These are phyloP conservation scores for Barnettozyma wickerhamii DNA, from an alignment of 805 yeast genomes.

Conservation along the genomic window DNA sequence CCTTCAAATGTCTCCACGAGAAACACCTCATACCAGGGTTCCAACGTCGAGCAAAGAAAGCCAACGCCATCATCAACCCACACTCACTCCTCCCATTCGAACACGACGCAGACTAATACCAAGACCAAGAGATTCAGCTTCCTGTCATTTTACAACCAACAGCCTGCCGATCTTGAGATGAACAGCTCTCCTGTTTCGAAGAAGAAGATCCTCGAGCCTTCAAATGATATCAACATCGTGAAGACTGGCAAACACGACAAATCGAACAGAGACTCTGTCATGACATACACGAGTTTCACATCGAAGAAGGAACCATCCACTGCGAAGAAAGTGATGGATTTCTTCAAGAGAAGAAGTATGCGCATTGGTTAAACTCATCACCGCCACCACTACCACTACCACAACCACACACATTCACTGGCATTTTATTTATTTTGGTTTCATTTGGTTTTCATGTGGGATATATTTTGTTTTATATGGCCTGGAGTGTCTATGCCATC, in stretches of 20 bases:
- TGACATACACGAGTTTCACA: conserved; percentile 24
- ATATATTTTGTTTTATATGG: too few species aligned
- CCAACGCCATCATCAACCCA: conserved; percentile 4
- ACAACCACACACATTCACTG: too few species aligned
- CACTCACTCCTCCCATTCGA: conserved; percentile 12
- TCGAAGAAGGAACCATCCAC: conserved; percentile 59
- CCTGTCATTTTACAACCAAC: conserved; percentile 29
- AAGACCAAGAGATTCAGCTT: conserved; percentile 38
- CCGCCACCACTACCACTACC: too few species aligned
- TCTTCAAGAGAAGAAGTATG: conserved; percentile 64
- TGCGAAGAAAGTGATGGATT: conserved; percentile 73
- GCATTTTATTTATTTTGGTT: not conserved
- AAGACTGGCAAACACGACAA: conserved; percentile 9
- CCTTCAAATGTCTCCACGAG: conserved; percentile 11
- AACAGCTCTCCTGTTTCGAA: conserved; percentile 10
- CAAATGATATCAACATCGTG: conserved; percentile 18
- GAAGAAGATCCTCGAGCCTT: conserved; percentile 24
- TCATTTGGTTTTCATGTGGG: not conserved
- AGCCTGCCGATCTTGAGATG: conserved; percentile 10
- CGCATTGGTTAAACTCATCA: conserved; percentile 12
- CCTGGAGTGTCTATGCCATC: too few species aligned
- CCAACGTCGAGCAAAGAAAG: conserved; percentile 10
- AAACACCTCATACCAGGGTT: conserved; percentile 9
- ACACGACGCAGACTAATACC: conserved; percentile 10
- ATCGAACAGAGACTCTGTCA: conserved; percentile 14